A percentile compares a stretch with the other conserved stretches of the same genome.
These are phyloP conservation scores for Glonium stellatum DNA, from an alignment of 495 filamentous ascomycete genomes.

Conservation along the genomic window DNA sequence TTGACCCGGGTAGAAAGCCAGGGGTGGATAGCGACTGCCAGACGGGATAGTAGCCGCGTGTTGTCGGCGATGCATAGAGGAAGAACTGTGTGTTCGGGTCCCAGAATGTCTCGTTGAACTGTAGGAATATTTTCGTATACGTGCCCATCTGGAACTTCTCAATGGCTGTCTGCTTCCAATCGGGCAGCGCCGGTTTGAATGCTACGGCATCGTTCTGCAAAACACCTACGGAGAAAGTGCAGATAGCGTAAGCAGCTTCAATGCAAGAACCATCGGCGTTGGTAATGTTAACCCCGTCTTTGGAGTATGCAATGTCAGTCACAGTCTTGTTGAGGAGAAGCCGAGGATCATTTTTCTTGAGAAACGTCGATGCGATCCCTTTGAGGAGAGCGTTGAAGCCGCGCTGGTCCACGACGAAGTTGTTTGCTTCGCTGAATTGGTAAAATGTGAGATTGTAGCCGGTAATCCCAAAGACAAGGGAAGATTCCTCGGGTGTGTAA, in stretches of 20 bases:
- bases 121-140: constrained; percentile 74
- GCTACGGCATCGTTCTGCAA: constrained; percentile 56
- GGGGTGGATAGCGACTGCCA: constrained; percentile 58
- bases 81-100: constrained; percentile 58
- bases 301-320: constrained; percentile 50
- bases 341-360: constrained; percentile 49
- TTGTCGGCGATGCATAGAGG: constrained; percentile 58
- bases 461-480: constrained; percentile 37
- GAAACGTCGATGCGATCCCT: constrained; percentile 56
- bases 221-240: constrained; percentile 61
- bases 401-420: constrained; percentile 59
- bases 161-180: constrained; percentile 61
- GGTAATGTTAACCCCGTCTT: constrained; percentile 50
- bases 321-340: constrained; percentile 55
- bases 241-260: constrained; percentile 52
- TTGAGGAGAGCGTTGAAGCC: constrained; percentile 61
- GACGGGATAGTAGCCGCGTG: constrained; percentile 63
- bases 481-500: constrained; percentile 35
- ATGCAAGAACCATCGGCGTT: constrained; percentile 53
- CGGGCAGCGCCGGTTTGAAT: constrained; percentile 56
- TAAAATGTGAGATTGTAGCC: constrained; percentile 39
- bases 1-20: constrained; percentile 56
- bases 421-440: constrained; percentile 50
- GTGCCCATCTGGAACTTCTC: constrained; percentile 65
- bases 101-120: constrained; percentile 69